phyloP scores from a whole-genome alignment of 768 basidiomycete genomes.

The Lentinula sp. region DNA sequence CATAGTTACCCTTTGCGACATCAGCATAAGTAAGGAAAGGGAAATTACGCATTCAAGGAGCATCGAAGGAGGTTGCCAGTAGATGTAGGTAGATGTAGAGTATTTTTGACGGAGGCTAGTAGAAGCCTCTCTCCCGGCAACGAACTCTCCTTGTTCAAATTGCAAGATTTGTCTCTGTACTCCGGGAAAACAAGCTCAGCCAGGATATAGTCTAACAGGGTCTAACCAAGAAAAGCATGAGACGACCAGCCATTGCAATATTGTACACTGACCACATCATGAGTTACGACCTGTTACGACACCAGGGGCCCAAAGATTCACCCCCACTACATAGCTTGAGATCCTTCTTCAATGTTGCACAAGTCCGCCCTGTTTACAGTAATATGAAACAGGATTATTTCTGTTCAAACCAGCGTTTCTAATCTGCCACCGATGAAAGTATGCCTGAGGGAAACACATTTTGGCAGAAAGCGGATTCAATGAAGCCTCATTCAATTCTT shows the following conservation, averaged over 20 bases:
- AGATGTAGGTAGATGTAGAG: constrained; percentile 17
- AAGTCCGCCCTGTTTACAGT: constrained; percentile 28
- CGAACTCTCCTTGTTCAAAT: constrained; percentile 13
- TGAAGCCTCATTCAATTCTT: no score
- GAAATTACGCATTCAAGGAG: constrained; percentile 9
- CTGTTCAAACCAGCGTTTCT: neutral
- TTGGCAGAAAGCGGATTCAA: no score
- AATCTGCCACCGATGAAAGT: no score
- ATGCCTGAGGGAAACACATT: no score
- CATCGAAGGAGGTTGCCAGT: constrained; percentile 23
- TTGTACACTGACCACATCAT: constrained; percentile 27
- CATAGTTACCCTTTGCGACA: constrained; percentile 17
- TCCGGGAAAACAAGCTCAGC: no score
- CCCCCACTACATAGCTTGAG: constrained; percentile 25
- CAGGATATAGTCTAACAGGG: no score
- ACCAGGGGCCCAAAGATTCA: constrained; percentile 33
- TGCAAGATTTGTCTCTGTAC: neutral
- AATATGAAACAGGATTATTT: constrained; percentile 23
- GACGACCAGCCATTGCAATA: neutral
- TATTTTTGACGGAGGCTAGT: constrained; percentile 16
- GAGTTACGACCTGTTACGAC: constrained; percentile 41
- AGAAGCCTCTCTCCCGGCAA: constrained; percentile 21
- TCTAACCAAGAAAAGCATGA: no score
- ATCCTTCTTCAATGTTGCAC: constrained; percentile 23
- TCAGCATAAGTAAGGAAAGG: constrained; percentile 12